A percentile compares a stretch with the other conserved stretches of the same genome.
Conservation (phyloP, 257 asterid species). For the Primulina tabacum region DNA sequence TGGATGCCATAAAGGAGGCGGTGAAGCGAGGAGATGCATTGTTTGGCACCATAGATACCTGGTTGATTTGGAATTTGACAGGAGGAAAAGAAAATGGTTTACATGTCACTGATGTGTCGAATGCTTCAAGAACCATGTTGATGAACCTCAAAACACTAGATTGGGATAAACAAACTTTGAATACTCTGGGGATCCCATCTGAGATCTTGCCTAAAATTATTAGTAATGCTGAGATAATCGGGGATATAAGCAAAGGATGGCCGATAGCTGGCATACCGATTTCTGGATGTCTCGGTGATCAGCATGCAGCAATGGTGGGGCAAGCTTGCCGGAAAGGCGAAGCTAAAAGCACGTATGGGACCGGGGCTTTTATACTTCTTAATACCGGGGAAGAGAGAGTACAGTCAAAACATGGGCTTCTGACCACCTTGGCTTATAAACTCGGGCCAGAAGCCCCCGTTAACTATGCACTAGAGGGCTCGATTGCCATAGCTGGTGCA, state of each 20-base stretch:
- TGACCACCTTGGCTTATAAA: slow-evolving; percentile 82
- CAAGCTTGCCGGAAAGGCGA: slow-evolving; percentile 86
- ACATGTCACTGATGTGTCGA: slow-evolving; percentile 83
- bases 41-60: slow-evolving; percentile 87
- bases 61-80: slow-evolving; percentile 94
- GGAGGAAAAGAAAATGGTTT: slow-evolving; percentile 71
- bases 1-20: slow-evolving; percentile 55
- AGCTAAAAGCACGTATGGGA: slow-evolving; percentile 93
- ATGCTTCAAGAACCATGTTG: slow-evolving; percentile 93
- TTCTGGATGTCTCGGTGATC: slow-evolving; percentile 93
- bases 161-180: slow-evolving; percentile 66
- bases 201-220: slow-evolving; percentile 67
- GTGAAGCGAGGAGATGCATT: slow-evolving; percentile 71
- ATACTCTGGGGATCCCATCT: slow-evolving; percentile 47
- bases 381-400: slow-evolving; percentile 73
- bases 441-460: slow-evolving; percentile 81
- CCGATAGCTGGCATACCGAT: slow-evolving; percentile 74
- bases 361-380: slow-evolving; percentile 85
- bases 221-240: slow-evolving; percentile 74
- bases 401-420: slow-evolving; percentile 65
- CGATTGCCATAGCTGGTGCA: slow-evolving; percentile 97
- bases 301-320: slow-evolving; percentile 95
- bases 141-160: slow-evolving; percentile 80
- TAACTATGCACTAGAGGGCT: slow-evolving; percentile 90
- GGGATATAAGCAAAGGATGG: slow-evolving; percentile 69